Percentiles rank a stretch among this genome's conserved stretches.
These are phyloP conservation scores for Cephaloascus albidus DNA, from an alignment of 805 yeast genomes.

Conservation along the genomic window DNA sequence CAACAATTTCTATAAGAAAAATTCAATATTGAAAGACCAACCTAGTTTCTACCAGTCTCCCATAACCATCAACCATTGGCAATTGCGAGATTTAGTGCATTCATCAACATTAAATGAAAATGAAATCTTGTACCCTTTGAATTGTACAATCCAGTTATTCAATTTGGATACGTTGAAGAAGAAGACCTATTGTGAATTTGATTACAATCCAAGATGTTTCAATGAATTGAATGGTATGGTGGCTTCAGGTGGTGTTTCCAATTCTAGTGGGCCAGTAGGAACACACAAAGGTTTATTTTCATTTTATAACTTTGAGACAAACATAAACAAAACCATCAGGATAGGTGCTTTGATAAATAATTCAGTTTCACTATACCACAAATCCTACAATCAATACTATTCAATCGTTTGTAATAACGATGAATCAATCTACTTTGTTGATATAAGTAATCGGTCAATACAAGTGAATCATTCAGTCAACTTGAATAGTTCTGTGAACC, in stretches of 20 bases:
- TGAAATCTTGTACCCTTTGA: conserved; percentile 49
- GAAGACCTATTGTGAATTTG: conserved; percentile 35
- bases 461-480: conserved; percentile 32
- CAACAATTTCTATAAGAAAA: neutral
- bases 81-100: conserved; percentile 64
- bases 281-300: conserved; percentile 58
- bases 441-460: conserved; percentile 39
- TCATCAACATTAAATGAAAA: conserved; percentile 30
- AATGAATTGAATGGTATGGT: conserved; percentile 42
- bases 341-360: conserved; percentile 82
- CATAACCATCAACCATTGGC: conserved; percentile 54
- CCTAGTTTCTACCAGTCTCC: neutral
- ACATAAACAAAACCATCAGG: conserved; percentile 37
- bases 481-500: conserved; percentile 64
- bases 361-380: conserved; percentile 49
- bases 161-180: conserved; percentile 27
- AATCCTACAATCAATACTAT: conserved; percentile 27
- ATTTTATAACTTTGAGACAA: conserved; percentile 40
- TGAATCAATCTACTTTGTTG: conserved; percentile 55
- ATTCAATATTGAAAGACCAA: neutral
- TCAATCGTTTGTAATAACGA: conserved; percentile 83
- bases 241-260: conserved; percentile 38
- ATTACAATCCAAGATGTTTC: conserved; percentile 65
- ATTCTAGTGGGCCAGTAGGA: conserved; percentile 41
- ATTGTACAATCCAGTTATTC: conserved; percentile 39